Evolutionary conservation across 2,329 filamentous ascomycete genomes (phyloP).

Genomic region (Aureobasidium sp.): DNA sequence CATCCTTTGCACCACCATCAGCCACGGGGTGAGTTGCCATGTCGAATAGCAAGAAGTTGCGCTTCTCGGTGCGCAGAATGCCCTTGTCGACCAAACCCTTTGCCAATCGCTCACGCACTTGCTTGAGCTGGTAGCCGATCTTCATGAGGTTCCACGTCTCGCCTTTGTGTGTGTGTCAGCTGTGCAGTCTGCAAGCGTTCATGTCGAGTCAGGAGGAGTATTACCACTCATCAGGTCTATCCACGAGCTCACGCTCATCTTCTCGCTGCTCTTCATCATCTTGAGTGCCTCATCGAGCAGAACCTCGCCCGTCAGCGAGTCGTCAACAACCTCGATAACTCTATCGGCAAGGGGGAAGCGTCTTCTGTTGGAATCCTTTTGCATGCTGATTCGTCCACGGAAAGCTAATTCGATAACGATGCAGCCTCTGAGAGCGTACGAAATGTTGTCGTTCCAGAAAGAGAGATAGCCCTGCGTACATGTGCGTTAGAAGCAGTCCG

Average conservation of each 20-base stretch:
- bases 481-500: background rate
- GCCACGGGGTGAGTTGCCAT: slow-evolving; percentile 98
- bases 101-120: slow-evolving; percentile 92
- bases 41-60: slow-evolving; percentile 98
- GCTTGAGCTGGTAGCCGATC: slow-evolving; percentile 98
- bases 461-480: slow-evolving; percentile 76
- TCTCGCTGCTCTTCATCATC: slow-evolving; percentile 99
- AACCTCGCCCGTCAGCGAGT: slow-evolving; percentile 92
- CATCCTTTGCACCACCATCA: slow-evolving; percentile 93
- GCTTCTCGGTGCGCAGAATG: slow-evolving; percentile 95
- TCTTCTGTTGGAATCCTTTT: slow-evolving; percentile 86
- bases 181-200: background rate
- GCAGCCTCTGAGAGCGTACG: slow-evolving; percentile 91
- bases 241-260: slow-evolving; percentile 99
- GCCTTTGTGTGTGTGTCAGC: slow-evolving; percentile 49
- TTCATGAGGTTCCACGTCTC: slow-evolving; percentile 99
- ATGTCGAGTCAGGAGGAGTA: slow-evolving; percentile 19
- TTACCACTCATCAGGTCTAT: slow-evolving; percentile 98
- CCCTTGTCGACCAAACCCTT: slow-evolving; percentile 98
- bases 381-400: slow-evolving; percentile 93
- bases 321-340: slow-evolving; percentile 93
- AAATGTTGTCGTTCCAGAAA: slow-evolving; percentile 99
- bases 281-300: slow-evolving; percentile 95
- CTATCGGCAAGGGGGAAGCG: slow-evolving; percentile 89
- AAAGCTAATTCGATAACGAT: slow-evolving; percentile 98